These are phyloP conservation scores for Arthrobotrys musiformis DNA, from an alignment of 2,329 filamentous ascomycete genomes.

Conservation along the genomic window DNA sequence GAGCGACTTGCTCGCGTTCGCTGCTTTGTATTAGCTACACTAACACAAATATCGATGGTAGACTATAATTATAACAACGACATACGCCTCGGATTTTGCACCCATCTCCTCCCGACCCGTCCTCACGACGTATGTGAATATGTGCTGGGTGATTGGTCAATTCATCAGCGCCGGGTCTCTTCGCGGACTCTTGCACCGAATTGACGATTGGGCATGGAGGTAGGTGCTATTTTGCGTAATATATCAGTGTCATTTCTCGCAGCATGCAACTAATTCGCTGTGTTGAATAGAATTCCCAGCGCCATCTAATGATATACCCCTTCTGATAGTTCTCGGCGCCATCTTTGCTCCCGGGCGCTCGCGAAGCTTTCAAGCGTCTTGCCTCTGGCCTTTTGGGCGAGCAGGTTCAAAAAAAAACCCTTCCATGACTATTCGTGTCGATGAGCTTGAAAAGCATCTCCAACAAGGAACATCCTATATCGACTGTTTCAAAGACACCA, in stretches of 20 bases:
- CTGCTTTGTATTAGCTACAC: too few relatives aligned
- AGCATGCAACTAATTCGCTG: conserved; percentile 60
- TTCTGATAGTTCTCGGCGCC: conserved; percentile 73
- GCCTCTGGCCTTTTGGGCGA: conserved; percentile 75
- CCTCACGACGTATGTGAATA: conserved; percentile 71
- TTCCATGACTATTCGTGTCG: conserved; percentile 92
- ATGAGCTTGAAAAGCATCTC: conserved; percentile 79
- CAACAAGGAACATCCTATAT: conserved; percentile 78
- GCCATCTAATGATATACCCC: conserved; percentile 79
- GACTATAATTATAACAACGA: conserved; percentile 61
- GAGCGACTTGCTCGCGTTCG: too few relatives aligned
- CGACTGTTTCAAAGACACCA: conserved; percentile 82
- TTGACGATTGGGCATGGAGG: conserved; percentile 74
- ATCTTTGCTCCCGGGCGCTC: conserved; percentile 77
- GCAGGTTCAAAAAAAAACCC: conserved; percentile 82
- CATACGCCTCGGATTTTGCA: conserved; percentile 75
- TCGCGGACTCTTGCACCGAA: conserved; percentile 72
- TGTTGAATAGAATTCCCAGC: conserved; percentile 72
- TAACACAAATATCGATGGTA: too few relatives aligned
- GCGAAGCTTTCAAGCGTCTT: conserved; percentile 72
- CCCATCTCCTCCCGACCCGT: conserved; percentile 70
- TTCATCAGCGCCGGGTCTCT: conserved; percentile 79
- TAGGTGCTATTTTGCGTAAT: background rate
- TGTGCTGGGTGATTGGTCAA: conserved; percentile 73
- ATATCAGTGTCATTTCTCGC: background rate